Conservation (phyloP, 352 stramenopile species). For the Globisporangium okanoganense region DNA sequence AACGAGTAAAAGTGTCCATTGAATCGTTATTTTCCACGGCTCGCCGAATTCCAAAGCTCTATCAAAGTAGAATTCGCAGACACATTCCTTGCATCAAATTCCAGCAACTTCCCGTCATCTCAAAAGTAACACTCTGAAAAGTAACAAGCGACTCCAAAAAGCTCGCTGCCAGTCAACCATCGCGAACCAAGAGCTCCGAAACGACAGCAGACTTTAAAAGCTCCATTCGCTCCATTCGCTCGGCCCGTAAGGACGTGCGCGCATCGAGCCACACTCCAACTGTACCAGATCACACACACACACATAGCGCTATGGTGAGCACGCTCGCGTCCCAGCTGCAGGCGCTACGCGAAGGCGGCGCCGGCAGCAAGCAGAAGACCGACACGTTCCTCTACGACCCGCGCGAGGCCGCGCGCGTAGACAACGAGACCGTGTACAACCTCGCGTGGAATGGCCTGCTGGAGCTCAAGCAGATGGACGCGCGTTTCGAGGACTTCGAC, state of each 20-base stretch:
- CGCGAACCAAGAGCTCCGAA: conserved; percentile 4
- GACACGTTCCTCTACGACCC: conserved; percentile 85
- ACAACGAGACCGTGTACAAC: conserved; percentile 85
- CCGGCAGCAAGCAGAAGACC: conserved; percentile 76
- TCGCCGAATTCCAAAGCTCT: not conserved
- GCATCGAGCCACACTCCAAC: not conserved
- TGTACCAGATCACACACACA: not conserved
- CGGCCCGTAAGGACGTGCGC: not conserved
- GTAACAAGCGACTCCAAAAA: not conserved
- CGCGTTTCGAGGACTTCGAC: conserved; percentile 64
- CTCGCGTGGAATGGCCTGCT: conserved; percentile 79
- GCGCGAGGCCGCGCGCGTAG: conserved; percentile 72
- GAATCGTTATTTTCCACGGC: not conserved
- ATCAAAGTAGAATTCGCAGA: not conserved
- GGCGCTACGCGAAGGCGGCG: conserved; percentile 70
- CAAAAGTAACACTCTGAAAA: too few relatives aligned
- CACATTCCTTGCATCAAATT: not conserved
- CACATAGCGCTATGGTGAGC: conserved; percentile 39
- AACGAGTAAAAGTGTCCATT: too few relatives aligned
- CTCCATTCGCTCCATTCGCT: conserved; percentile 12
- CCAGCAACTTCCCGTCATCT: not conserved
- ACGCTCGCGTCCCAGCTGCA: conserved; percentile 77
- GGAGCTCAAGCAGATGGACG: conserved; percentile 77
- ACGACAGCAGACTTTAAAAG: conserved; percentile 13
- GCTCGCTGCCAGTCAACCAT: conserved; percentile 8